Conservation (phyloP, 2,329 filamentous ascomycete species). For the Penicillium sp. region DNA sequence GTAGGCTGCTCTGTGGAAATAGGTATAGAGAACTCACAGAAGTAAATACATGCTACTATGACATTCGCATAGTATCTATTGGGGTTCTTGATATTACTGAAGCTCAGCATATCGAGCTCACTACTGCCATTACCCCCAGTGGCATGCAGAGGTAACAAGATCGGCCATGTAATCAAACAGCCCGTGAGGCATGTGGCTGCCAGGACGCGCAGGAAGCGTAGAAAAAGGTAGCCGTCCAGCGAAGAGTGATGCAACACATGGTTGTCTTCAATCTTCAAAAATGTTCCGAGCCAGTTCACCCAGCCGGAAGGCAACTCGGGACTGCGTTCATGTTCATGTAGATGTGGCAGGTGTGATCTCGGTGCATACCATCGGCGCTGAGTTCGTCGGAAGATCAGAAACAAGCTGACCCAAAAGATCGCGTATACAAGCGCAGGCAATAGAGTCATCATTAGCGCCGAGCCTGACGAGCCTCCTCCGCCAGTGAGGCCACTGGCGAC, state of each 20-base stretch:
- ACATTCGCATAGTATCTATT: slow-evolving; percentile 75
- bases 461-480: slow-evolving; percentile 48
- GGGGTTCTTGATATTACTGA: slow-evolving; percentile 66
- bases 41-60: slow-evolving; percentile 73
- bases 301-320: slow-evolving; percentile 48
- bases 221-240: slow-evolving; percentile 85
- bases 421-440: slow-evolving; percentile 47
- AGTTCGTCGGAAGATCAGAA: slow-evolving; percentile 46
- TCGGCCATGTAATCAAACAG: slow-evolving; percentile 77
- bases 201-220: slow-evolving; percentile 78
- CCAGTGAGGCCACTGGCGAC: slow-evolving; percentile 31
- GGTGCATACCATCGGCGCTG: slow-evolving; percentile 47
- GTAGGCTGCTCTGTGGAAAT: background rate
- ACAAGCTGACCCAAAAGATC: slow-evolving; percentile 43
- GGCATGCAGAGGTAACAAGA: slow-evolving; percentile 81
- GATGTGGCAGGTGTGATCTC: slow-evolving; percentile 41
- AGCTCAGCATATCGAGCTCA: slow-evolving; percentile 74
- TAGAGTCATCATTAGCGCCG: slow-evolving; percentile 48
- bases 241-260: slow-evolving; percentile 87
- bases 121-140: slow-evolving; percentile 66
- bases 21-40: slow-evolving; percentile 46
- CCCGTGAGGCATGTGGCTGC: slow-evolving; percentile 77
- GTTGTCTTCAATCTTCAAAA: slow-evolving; percentile 60
- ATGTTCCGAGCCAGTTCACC: slow-evolving; percentile 54
- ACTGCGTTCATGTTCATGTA: slow-evolving; percentile 46